These are phyloP conservation scores for Salvia miltiorrhiza DNA, from an alignment of 257 asterid genomes.

Conservation along the genomic window DNA sequence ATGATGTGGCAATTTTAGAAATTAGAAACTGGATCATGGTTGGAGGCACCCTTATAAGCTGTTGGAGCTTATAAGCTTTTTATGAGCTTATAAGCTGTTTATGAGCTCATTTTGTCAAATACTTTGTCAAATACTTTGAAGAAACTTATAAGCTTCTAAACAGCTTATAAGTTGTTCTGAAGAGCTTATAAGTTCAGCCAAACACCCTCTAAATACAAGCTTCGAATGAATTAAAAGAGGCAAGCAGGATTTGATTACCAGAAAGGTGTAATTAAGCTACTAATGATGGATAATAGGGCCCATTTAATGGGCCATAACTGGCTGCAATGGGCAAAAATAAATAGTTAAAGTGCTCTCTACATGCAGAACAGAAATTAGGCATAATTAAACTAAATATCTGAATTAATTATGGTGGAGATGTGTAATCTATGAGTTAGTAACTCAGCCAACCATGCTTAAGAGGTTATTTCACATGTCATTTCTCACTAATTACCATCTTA, in stretches of 20 bases:
- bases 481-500: conserved; percentile 34
- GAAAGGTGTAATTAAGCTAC: conserved; percentile 10
- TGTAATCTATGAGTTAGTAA: conserved; percentile 21
- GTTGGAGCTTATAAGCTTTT: too few species aligned
- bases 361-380: conserved; percentile 15
- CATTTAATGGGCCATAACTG: neutral
- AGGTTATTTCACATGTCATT: conserved; percentile 18
- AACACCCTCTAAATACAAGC: neutral
- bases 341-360: neutral
- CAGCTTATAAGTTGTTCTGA: too few species aligned
- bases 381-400: conserved; percentile 9
- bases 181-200: too few species aligned
- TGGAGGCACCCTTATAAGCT: too few species aligned
- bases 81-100: too few species aligned
- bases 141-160: too few species aligned
- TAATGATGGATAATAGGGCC: conserved; percentile 10
- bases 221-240: neutral
- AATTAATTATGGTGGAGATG: conserved; percentile 29
- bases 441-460: conserved; percentile 18
- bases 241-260: too few species aligned
- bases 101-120: too few species aligned
- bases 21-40: too few species aligned
- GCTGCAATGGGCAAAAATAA: neutral
- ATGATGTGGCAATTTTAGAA: too few species aligned
- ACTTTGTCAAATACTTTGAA: too few species aligned